Evolutionary conservation across 163 green algal genomes (phyloP).

Genomic region (Volvox carteri): DNA sequence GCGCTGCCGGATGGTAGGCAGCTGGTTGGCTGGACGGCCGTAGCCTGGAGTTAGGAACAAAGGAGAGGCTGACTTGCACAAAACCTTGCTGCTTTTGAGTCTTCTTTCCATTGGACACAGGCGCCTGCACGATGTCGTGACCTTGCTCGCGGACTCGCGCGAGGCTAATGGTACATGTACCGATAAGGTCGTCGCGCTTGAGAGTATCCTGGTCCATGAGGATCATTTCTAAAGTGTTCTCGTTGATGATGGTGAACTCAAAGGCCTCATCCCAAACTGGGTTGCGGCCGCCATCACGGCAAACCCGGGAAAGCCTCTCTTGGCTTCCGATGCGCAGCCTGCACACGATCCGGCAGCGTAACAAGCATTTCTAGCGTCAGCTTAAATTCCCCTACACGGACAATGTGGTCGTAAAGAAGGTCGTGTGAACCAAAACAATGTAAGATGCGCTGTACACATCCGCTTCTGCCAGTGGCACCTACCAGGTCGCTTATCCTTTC

Average conservation of each 20-base stretch:
- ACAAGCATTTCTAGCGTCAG: no score
- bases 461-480: no score
- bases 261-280: slow-evolving; percentile 48
- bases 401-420: no score
- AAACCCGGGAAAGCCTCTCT: background rate
- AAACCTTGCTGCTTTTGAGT: slow-evolving; percentile 40
- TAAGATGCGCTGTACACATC: no score
- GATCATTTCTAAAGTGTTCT: slow-evolving; percentile 44
- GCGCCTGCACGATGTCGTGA: slow-evolving; percentile 19
- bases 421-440: no score
- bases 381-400: no score
- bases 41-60: slow-evolving; percentile 31
- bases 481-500: no score
- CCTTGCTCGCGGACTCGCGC: slow-evolving; percentile 18
- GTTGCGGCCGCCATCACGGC: slow-evolving; percentile 26
- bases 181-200: slow-evolving; percentile 46
- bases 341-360: no score
- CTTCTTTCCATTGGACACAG: slow-evolving; percentile 17
- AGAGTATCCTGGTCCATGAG: slow-evolving; percentile 53
- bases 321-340: slow-evolving; percentile 33
- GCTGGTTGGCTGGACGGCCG: background rate
- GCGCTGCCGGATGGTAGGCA: background rate
- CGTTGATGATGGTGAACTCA: slow-evolving; percentile 48
- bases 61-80: slow-evolving; percentile 37
- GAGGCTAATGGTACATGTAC: slow-evolving; percentile 17